A percentile compares a stretch with the other conserved stretches of the same genome.
Conservation (phyloP, 345 rosid genomes). For the Eucalyptus virginea region DNA sequence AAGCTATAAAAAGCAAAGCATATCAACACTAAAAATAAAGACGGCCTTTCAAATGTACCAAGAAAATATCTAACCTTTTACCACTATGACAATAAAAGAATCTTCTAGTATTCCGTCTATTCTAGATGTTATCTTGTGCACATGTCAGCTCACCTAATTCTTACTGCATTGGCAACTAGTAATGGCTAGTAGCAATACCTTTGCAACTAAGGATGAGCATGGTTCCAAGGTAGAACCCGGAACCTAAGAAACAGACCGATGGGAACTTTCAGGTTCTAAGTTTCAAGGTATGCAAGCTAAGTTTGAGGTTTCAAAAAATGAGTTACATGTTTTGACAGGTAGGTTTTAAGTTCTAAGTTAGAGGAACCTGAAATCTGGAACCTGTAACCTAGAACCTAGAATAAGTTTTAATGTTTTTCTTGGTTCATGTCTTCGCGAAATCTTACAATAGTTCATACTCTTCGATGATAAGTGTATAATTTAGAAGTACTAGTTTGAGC, state of each 20-base stretch:
- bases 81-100: not conserved
- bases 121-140: not conserved
- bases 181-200: not conserved
- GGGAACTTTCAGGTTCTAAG: no score
- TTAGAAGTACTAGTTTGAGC: no score
- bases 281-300: no score
- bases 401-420: no score
- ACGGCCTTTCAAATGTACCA: not conserved
- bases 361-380: rapidly evolving
- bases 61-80: not conserved
- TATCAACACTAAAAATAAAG: not conserved
- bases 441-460: no score
- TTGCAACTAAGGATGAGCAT: no score
- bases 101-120: not conserved
- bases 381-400: no score
- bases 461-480: no score
- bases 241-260: rapidly evolving
- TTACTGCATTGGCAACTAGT: not conserved
- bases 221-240: no score
- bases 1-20: not conserved
- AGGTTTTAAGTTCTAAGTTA: no score
- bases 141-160: not conserved
- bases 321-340: no score
- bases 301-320: no score
- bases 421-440: rapidly evolving